These are phyloP conservation scores for Aspergillus sp. DNA, from an alignment of 2,329 filamentous ascomycete genomes.

Conservation along the genomic window DNA sequence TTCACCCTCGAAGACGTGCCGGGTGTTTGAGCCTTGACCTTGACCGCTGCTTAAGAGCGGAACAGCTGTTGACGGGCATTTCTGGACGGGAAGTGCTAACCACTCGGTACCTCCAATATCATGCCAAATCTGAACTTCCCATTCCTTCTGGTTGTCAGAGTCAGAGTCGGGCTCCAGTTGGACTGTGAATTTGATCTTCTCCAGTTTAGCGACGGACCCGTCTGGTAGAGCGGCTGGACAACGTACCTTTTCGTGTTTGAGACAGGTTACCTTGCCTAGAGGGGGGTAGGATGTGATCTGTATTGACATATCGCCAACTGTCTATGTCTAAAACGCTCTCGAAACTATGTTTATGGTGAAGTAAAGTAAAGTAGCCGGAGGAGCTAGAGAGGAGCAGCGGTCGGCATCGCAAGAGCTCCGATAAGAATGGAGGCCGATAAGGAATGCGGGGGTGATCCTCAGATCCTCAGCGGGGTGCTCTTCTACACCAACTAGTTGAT, in stretches of 20 bases:
- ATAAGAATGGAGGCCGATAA: neutral
- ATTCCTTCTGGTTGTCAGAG: conserved; percentile 48
- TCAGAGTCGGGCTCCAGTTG: conserved; percentile 64
- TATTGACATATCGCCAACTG: conserved; percentile 46
- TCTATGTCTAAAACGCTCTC: neutral
- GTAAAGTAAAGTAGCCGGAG: too few species aligned
- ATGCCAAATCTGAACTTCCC: conserved; percentile 77
- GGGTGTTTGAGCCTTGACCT: conserved; percentile 23
- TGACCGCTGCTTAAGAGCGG: conserved; percentile 28
- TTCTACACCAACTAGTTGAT: too few species aligned
- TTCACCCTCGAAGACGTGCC: conserved; percentile 35
- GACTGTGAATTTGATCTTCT: conserved; percentile 61
- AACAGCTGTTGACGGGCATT: conserved; percentile 25
- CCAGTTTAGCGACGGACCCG: neutral
- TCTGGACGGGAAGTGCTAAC: conserved; percentile 57
- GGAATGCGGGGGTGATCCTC: neutral
- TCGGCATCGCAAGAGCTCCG: neutral
- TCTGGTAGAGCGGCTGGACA: neutral
- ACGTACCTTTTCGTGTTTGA: conserved; percentile 43
- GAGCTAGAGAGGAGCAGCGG: neutral
- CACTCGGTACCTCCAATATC: conserved; percentile 61
- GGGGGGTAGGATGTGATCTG: conserved; percentile 67
- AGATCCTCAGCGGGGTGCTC: too few species aligned
- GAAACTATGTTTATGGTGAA: neutral
- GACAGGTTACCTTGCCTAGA: conserved; percentile 69